These are phyloP conservation scores for Solanum hybrid DNA, from an alignment of 305 asterid genomes.

Conservation along the genomic window DNA sequence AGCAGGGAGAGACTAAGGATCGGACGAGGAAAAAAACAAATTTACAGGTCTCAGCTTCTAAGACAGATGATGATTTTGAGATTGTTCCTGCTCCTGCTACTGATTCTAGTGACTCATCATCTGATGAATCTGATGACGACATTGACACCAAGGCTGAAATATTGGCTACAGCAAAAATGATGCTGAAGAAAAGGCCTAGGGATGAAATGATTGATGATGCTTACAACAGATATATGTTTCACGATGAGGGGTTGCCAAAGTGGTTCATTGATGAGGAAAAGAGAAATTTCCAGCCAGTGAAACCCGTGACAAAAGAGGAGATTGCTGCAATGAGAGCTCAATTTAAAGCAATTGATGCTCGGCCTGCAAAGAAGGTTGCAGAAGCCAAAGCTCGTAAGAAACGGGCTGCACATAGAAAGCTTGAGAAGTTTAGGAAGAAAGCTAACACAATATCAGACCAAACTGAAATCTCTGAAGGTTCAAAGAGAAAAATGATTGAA, in stretches of 20 bases:
- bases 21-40: slow-evolving; percentile 13
- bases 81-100: slow-evolving; percentile 78
- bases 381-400: slow-evolving; percentile 91
- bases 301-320: slow-evolving; percentile 84
- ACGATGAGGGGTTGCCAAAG: slow-evolving; percentile 66
- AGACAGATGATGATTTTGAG: slow-evolving; percentile 49
- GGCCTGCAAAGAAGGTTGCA: slow-evolving; percentile 98
- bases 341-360: slow-evolving; percentile 76
- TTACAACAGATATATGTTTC: slow-evolving; percentile 74
- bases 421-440: slow-evolving; percentile 79
- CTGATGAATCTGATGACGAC: slow-evolving; percentile 50
- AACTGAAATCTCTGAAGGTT: slow-evolving; percentile 64
- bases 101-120: slow-evolving; percentile 66
- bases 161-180: slow-evolving; percentile 72
- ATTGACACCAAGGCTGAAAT: slow-evolving; percentile 69
- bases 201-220: slow-evolving; percentile 84
- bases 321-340: slow-evolving; percentile 73
- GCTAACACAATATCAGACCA: slow-evolving; percentile 82
- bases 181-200: slow-evolving; percentile 74
- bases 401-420: slow-evolving; percentile 47
- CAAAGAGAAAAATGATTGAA: slow-evolving; percentile 81
- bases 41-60: slow-evolving; percentile 13
- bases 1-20: slow-evolving; percentile 14
- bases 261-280: slow-evolving; percentile 86
- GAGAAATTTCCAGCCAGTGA: slow-evolving; percentile 60